Conservation (phyloP, 1,284 basidiomycete genomes). For the Mycosarcoma mackinlayi region DNA sequence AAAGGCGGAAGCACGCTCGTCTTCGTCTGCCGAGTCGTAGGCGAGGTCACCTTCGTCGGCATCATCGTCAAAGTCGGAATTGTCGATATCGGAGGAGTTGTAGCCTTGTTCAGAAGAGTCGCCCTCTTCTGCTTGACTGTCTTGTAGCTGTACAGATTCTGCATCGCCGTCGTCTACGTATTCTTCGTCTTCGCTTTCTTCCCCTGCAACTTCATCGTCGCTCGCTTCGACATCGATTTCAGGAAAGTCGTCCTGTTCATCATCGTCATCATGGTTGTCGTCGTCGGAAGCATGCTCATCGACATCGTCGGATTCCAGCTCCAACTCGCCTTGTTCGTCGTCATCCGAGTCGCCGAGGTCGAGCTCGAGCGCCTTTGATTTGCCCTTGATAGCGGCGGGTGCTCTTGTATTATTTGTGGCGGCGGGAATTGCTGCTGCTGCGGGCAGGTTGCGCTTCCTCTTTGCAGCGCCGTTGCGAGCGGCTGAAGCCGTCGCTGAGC, state of each 20-base stretch:
- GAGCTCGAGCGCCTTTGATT: slow-evolving; percentile 26
- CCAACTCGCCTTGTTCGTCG: slow-evolving; percentile 28
- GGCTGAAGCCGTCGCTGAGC: slow-evolving; percentile 26
- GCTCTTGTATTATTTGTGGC: slow-evolving; percentile 8
- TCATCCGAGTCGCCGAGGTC: slow-evolving; percentile 27
- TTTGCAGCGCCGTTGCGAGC: slow-evolving; percentile 40
- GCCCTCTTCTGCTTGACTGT: slow-evolving; percentile 38
- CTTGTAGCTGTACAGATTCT: slow-evolving; percentile 27
- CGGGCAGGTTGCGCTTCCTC: slow-evolving; percentile 37
- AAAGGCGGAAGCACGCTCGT: slow-evolving; percentile 48
- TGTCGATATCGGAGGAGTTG: slow-evolving; percentile 44
- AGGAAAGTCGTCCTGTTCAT: slow-evolving; percentile 70
- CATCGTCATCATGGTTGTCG: slow-evolving; percentile 35
- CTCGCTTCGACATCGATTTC: slow-evolving; percentile 70
- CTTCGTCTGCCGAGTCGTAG: slow-evolving; percentile 56
- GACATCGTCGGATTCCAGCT: slow-evolving; percentile 51
- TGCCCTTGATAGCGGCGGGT: slow-evolving; percentile 13
- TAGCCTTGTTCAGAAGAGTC: slow-evolving; percentile 34
- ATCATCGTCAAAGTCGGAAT: slow-evolving; percentile 27
- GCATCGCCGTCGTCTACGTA: slow-evolving; percentile 53
- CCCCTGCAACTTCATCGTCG: slow-evolving; percentile 53
- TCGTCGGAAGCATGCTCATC: slow-evolving; percentile 30
- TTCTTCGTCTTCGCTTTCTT: slow-evolving; percentile 47
- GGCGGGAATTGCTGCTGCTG: slow-evolving; percentile 2
- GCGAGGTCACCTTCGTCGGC: slow-evolving; percentile 38